These are phyloP conservation scores for Raphanus hybrid DNA, from an alignment of 441 rosid genomes.

Conservation along the genomic window DNA sequence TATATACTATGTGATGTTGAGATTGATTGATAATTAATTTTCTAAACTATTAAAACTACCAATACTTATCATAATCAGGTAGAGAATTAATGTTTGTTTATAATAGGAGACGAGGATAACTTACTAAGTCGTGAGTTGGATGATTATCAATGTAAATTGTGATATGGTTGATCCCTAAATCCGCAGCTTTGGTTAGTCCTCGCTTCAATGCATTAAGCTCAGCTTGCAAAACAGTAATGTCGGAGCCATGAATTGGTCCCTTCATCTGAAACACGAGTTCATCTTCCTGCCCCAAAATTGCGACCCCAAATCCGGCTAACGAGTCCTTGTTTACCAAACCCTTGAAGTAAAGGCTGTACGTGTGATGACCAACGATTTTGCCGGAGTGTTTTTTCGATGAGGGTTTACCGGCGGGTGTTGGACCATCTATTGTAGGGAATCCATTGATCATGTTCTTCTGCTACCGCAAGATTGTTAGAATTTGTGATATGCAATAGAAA, in stretches of 20 bases:
- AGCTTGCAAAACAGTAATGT: constrained; percentile 42
- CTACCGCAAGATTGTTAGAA: background rate
- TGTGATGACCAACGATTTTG: background rate
- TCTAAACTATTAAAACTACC: background rate
- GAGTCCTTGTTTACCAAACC: constrained; percentile 57
- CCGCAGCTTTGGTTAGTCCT: constrained; percentile 63
- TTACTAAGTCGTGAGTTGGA: constrained; percentile 55
- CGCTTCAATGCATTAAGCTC: constrained; percentile 62
- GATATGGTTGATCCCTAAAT: constrained; percentile 53
- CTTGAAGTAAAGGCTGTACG: constrained; percentile 57
- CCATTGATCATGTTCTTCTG: background rate
- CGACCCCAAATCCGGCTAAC: constrained; percentile 59
- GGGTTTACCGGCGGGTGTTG: background rate
- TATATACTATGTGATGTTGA: background rate
- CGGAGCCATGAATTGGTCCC: constrained; percentile 53
- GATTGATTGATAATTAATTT: background rate
- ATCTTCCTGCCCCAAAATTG: constrained; percentile 54
- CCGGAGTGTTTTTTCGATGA: background rate
- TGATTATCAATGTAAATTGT: constrained; percentile 48
- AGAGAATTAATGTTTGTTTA: background rate
- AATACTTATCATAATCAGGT: background rate
- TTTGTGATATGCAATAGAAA: too few relatives aligned
- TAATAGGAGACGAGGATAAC: background rate
- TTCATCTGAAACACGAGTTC: constrained; percentile 56
- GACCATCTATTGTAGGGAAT: background rate